Evolutionary conservation across 371 early-diverging fungal species (phyloP).

Genomic region (Syncephalastrum contaminatum): DNA sequence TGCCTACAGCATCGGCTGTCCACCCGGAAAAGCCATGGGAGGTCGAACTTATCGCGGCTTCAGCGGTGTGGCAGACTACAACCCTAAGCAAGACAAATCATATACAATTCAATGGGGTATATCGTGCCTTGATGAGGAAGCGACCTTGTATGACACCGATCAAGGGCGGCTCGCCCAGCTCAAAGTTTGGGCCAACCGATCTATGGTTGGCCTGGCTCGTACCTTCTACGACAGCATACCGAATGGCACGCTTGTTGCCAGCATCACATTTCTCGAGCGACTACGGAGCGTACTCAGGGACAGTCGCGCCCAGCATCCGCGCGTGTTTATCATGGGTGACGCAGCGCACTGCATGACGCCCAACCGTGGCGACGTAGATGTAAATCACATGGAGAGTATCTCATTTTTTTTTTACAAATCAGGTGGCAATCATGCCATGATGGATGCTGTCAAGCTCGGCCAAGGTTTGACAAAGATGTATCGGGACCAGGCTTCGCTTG

Average conservation of each 20-base stretch:
- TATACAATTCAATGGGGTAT: slow-evolving; percentile 10
- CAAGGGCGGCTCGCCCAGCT: slow-evolving; percentile 9
- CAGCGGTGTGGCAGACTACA: neutral
- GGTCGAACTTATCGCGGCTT: neutral
- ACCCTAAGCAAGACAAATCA: neutral
- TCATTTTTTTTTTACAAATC: slow-evolving; percentile 1
- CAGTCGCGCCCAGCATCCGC: neutral
- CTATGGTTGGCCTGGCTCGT: neutral
- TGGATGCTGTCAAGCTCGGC: slow-evolving; percentile 24
- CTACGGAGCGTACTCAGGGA: too few species aligned
- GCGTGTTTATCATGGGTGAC: slow-evolving; percentile 17
- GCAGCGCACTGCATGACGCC: slow-evolving; percentile 24
- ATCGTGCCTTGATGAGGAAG: slow-evolving; percentile 4
- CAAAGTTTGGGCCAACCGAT: slow-evolving; percentile 5
- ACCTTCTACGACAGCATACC: neutral
- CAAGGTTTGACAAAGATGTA: slow-evolving; percentile 11
- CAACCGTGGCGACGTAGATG: slow-evolving; percentile 23
- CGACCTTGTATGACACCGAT: slow-evolving; percentile 4
- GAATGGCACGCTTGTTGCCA: neutral
- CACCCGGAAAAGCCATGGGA: slow-evolving; percentile 12
- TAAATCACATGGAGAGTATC: neutral
- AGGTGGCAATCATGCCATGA: slow-evolving; percentile 31
- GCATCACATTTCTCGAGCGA: slow-evolving; percentile 16
- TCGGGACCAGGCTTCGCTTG: slow-evolving; percentile 12
- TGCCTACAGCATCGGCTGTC: slow-evolving; percentile 12